These are phyloP conservation scores for Yarrowia alimentaria DNA, from an alignment of 805 yeast genomes.

Conservation along the genomic window DNA sequence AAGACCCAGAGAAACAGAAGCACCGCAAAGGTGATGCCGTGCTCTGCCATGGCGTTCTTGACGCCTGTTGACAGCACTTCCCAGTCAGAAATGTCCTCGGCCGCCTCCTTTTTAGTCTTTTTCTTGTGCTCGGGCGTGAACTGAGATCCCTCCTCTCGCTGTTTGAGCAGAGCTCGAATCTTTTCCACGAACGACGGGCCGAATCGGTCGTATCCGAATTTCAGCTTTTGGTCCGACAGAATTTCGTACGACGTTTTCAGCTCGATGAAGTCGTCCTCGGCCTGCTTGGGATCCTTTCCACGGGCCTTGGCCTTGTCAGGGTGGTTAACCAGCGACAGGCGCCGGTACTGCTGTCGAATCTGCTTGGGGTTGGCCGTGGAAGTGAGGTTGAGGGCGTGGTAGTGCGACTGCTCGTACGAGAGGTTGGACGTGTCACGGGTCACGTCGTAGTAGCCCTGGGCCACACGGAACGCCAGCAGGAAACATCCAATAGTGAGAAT, in stretches of 20 bases:
- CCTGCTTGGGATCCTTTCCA: slow-evolving; percentile 30
- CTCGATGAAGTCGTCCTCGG: slow-evolving; percentile 43
- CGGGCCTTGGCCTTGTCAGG: slow-evolving; percentile 40
- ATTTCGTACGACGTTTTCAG: slow-evolving; percentile 75
- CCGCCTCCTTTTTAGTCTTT: not conserved
- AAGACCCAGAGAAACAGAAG: slow-evolving; percentile 31
- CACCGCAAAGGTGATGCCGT: slow-evolving; percentile 29
- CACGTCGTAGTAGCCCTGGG: slow-evolving; percentile 32
- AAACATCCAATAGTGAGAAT: slow-evolving; percentile 30
- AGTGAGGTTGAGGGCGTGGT: slow-evolving; percentile 33
- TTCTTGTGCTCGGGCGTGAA: not conserved
- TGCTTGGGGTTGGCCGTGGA: slow-evolving; percentile 31
- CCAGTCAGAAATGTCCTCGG: slow-evolving; percentile 2
- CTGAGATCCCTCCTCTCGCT: slow-evolving; percentile 24
- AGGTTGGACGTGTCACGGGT: slow-evolving; percentile 20
- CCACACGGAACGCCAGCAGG: slow-evolving; percentile 33
- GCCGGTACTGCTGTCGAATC: slow-evolving; percentile 33
- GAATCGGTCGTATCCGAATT: slow-evolving; percentile 78
- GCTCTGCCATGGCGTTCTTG: slow-evolving; percentile 29
- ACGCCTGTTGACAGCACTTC: slow-evolving; percentile 19
- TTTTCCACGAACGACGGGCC: slow-evolving; percentile 61
- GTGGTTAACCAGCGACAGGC: slow-evolving; percentile 35
- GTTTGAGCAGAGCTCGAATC: slow-evolving; percentile 24
- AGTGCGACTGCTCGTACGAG: slow-evolving; percentile 31
- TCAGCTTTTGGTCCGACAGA: slow-evolving; percentile 68